Evolutionary conservation across 2,329 filamentous ascomycete genomes (phyloP).

Genomic region (Aspergillus sp.): DNA sequence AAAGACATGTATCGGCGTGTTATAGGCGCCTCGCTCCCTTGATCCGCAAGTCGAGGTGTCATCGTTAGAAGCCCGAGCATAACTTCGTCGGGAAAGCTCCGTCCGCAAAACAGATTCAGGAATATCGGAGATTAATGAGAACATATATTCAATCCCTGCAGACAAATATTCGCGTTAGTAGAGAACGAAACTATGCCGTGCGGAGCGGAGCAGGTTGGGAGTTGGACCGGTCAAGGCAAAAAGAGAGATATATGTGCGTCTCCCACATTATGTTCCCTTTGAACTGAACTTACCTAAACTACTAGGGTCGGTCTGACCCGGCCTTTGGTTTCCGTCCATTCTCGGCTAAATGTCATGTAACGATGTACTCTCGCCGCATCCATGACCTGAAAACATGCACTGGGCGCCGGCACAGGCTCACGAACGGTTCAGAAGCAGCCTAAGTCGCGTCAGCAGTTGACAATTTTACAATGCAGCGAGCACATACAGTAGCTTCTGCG

Average conservation of each 20-base stretch:
- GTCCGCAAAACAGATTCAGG: slow-evolving; percentile 36
- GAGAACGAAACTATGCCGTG: background rate
- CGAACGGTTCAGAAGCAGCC: background rate
- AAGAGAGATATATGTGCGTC: background rate
- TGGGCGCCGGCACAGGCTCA: background rate
- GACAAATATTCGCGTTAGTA: background rate
- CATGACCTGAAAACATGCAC: slow-evolving; percentile 15
- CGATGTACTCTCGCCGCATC: slow-evolving; percentile 6
- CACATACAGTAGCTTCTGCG: no score
- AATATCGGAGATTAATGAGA: slow-evolving; percentile 31
- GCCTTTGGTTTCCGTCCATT: slow-evolving; percentile 10
- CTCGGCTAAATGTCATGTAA: slow-evolving; percentile 4
- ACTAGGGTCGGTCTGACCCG: slow-evolving; percentile 7
- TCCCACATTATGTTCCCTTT: background rate
- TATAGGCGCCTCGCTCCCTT: slow-evolving; percentile 52
- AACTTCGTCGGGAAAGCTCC: slow-evolving; percentile 34
- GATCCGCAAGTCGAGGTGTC: slow-evolving; percentile 40
- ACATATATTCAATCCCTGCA: slow-evolving; percentile 23
- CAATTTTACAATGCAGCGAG: background rate
- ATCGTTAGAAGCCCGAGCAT: slow-evolving; percentile 16
- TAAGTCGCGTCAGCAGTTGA: background rate
- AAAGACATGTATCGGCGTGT: slow-evolving; percentile 67
- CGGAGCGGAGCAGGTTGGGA: background rate
- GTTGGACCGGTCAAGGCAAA: background rate
- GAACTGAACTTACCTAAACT: slow-evolving; percentile 10